Evolutionary conservation across 345 rosid genomes (phyloP), one percentile per base, ranked within the genome.

Genomic region (Erysimum cheiranthoides): DNA sequence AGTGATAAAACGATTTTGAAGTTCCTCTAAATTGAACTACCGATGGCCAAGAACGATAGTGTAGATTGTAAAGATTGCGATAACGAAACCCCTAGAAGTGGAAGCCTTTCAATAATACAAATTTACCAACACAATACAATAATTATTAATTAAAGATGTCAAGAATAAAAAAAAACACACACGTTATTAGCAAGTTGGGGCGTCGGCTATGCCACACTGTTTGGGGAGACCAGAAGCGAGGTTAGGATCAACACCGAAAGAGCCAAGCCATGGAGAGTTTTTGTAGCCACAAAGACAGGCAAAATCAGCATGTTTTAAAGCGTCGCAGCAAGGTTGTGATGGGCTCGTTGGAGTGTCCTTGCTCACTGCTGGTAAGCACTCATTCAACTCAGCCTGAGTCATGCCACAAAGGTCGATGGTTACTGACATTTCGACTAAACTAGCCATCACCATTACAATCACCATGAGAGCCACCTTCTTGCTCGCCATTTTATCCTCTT

Each of bases 311-410:
- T 65, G 84, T 11, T 68, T 10, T 1, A 89, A 78, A 12, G 86
- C 90, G 66, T 75, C 7, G 76, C 96, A 90, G 35, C 98, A 93
- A 2, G 39, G 72, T 4, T 66, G 12, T 1, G 92, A 32, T 0
- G 97, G 94, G 8, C 68, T 85, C 1, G 75, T 85, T 0, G 95
- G 88, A 60, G 68, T 36, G 1, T 85, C 87, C 60, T 81, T 72
- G 2, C 70, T 93, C 72, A 87, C 94, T 0, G 90, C 79, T 59
- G 93, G 93, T 76, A 65, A 84, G 73, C 98, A 93, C 7, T 85
- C 90, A 13, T 2, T 11, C 12, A 89, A 68, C 13, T 84, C 94
- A 5, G 81, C 79, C 0, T 86, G 78, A 14, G 17, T 59, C 80
- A 89, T 74, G 52, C 85, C 71, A 76, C 98, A 93, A 8, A 87